Evolutionary conservation across 2,329 filamentous ascomycete genomes (phyloP), one percentile per base, ranked within the genome.

Genomic region (Colletotrichum sp.): DNA sequence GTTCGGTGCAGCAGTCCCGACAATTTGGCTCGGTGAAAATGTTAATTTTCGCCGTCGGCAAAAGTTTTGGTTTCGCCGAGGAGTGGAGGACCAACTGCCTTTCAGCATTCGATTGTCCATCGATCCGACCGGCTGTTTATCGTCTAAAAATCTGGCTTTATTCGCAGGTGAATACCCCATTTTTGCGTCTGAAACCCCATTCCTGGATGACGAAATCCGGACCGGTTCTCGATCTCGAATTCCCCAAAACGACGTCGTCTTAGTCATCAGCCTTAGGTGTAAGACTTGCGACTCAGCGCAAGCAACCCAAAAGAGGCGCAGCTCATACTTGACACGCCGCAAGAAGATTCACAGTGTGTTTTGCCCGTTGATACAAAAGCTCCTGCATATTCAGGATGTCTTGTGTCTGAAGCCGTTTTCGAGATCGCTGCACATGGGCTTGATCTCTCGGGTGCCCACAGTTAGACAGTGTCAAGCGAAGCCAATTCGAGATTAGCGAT

Each of bases 41-140:
- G 34, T 18, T 28, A 9, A 10, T 69, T 66, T 76, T 49, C 6
- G 18, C 74, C 70, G 74, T 39, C 74, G 74, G 74, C 57, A 73
- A 76, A 13, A 44, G 9, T 44, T 7, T 26, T 18, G 5, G 28
- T 55, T 60, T 64, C 6, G 34, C 70, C 70, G 72, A 55, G 24
- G 44, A 52, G 44, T 52, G 44, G 44, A 52, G 44, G 44, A 52
- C n/a, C 44, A 52, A 24, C 44, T 52, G 44, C 10, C 44, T 52
- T 52, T 52, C 44, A 21, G 44, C 44, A 26, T 5, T 28, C 28
- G 21, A 55, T 16, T 34, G 21, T 64, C 16, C n/a, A 60, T 24
- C 16, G 15, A 32, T 30, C 21, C 6, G 16, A 32, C 13, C 57
- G 8, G 44, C 44, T 24, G 10, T 52, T 24, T 21, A 52, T 52